These are phyloP conservation scores for Amaranthus tricolor DNA, from an alignment of 179 eudicot genomes.

Conservation along the genomic window DNA sequence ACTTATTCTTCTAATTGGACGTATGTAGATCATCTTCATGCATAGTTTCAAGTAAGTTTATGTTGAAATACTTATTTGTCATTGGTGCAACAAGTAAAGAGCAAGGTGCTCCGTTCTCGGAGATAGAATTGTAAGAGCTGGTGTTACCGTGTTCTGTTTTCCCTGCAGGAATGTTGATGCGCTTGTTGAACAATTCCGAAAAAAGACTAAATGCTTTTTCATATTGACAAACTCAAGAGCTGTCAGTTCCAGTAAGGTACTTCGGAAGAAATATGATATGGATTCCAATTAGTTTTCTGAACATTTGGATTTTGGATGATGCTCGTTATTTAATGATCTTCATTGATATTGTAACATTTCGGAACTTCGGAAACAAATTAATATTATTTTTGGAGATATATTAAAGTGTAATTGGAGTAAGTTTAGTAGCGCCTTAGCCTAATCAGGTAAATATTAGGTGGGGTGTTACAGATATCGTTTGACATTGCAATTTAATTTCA, in stretches of 20 bases:
- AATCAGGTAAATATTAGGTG: too few relatives aligned
- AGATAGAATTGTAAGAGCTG: neutral
- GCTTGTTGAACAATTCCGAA: conserved; percentile 65
- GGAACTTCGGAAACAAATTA: too few relatives aligned
- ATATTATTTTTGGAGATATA: too few relatives aligned
- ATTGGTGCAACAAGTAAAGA: neutral
- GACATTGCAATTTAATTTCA: conserved; percentile 14
- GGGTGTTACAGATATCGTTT: neutral
- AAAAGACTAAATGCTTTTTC: conserved; percentile 86
- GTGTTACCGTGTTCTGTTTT: neutral
- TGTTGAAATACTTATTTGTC: neutral
- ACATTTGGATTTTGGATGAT: neutral
- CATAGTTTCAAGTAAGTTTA: neutral
- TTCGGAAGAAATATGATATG: neutral
- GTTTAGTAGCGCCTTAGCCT: too few relatives aligned
- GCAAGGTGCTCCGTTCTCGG: neutral
- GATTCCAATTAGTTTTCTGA: neutral
- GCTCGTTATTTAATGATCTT: neutral
- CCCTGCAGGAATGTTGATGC: conserved; percentile 69
- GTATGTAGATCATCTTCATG: neutral
- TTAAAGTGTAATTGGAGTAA: too few relatives aligned
- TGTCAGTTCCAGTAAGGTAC: conserved; percentile 77
- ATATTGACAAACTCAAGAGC: conserved; percentile 95
- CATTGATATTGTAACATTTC: too few relatives aligned
- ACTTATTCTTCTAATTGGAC: neutral